Percentiles rank a stretch among this genome's conserved stretches.
phyloP scores from a whole-genome alignment of 2,329 filamentous ascomycete species.

The Furcasterigmium furcatum region DNA sequence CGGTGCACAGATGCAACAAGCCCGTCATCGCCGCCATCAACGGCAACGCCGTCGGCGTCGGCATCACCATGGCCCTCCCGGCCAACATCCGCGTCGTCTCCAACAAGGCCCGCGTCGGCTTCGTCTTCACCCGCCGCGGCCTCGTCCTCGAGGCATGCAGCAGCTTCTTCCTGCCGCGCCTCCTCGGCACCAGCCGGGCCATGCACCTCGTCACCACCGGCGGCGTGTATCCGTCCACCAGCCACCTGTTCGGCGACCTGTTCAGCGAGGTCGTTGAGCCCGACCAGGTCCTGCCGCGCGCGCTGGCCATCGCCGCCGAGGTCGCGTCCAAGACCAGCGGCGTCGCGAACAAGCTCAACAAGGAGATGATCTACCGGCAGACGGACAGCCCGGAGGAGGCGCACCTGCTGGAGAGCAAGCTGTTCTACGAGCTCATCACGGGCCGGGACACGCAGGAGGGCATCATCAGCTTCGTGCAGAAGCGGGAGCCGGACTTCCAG shows the following conservation, averaged over 20 bases:
- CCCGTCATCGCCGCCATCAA: constrained; percentile 58
- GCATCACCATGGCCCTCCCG: constrained; percentile 59
- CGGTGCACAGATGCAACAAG: constrained; percentile 55
- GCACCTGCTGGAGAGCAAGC: constrained; percentile 64
- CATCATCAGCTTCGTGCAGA: constrained; percentile 66
- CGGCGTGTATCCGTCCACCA: constrained; percentile 48
- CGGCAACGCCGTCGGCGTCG: constrained; percentile 56
- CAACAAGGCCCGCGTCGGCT: constrained; percentile 62
- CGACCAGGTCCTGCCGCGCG: constrained; percentile 59
- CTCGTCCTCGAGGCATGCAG: constrained; percentile 70
- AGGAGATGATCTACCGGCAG: constrained; percentile 66
- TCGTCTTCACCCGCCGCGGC: constrained; percentile 69
- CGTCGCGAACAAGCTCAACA: constrained; percentile 64
- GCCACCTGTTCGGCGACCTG: constrained; percentile 52
- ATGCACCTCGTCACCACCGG: constrained; percentile 67
- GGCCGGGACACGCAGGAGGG: constrained; percentile 63
- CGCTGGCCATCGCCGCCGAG: constrained; percentile 64
- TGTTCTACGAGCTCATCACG: constrained; percentile 60
- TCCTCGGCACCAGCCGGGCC: constrained; percentile 63
- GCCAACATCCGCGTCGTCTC: constrained; percentile 52
- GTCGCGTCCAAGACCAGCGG: constrained; percentile 63
- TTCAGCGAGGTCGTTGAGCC: constrained; percentile 64
- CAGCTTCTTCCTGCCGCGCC: constrained; percentile 68
- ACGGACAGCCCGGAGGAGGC: constrained; percentile 61
- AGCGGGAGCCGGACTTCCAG: constrained; percentile 59